Evolutionary conservation across 208 protist genomes (phyloP).

Genomic region (Leishmania mexicana): DNA sequence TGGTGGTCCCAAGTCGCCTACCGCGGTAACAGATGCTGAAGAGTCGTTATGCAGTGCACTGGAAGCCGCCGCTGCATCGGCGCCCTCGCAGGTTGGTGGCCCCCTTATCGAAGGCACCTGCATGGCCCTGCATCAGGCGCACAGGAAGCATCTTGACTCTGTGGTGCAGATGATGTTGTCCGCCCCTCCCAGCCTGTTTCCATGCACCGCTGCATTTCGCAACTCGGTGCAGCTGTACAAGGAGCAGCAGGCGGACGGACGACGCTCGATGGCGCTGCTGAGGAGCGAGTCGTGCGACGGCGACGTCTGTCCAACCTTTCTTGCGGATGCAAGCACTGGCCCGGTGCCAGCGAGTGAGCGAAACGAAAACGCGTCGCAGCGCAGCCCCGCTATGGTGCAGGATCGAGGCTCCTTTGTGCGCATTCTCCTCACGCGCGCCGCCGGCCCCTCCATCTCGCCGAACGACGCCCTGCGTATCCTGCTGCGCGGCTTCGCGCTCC

Average conservation of each 20-base stretch:
- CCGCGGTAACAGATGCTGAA: no score
- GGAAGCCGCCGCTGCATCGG: constrained; percentile 9
- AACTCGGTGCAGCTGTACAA: constrained; percentile 30
- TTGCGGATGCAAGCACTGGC: background rate
- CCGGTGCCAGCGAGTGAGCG: background rate
- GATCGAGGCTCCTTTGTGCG: constrained; percentile 64
- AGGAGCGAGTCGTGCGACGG: background rate
- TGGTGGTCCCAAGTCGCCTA: background rate
- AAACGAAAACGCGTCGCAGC: background rate
- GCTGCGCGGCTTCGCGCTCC: constrained; percentile 63
- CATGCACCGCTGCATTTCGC: constrained; percentile 31
- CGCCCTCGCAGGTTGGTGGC: constrained; percentile 36
- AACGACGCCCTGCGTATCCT: constrained; percentile 48
- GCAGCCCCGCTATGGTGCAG: constrained; percentile 1
- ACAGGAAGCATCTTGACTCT: constrained; percentile 52
- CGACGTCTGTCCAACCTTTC: background rate
- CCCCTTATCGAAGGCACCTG: constrained; percentile 72
- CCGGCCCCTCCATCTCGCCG: constrained; percentile 30
- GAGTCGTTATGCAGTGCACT: background rate
- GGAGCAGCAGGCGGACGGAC: constrained; percentile 2
- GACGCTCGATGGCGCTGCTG: background rate
- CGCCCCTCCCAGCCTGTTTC: constrained; percentile 31
- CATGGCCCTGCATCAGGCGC: constrained; percentile 58
- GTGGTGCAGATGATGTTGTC: constrained; percentile 69
- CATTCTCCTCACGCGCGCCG: constrained; percentile 57